These are phyloP conservation scores for Tuber borchii DNA, from an alignment of 495 filamentous ascomycete species.

Conservation along the genomic window DNA sequence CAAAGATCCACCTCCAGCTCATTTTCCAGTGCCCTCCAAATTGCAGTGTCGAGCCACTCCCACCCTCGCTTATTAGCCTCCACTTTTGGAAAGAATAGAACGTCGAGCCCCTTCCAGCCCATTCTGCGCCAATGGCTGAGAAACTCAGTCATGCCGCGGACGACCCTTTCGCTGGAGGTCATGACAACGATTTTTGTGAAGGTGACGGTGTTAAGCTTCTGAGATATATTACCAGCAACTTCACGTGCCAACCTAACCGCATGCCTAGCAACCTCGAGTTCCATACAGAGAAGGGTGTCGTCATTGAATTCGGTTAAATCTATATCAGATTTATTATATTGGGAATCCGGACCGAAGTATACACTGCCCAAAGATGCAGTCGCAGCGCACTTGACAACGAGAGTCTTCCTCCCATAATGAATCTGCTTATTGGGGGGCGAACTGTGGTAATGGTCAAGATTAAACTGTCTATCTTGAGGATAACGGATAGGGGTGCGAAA, in stretches of 20 bases:
- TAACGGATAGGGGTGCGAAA: not conserved
- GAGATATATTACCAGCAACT: constrained; percentile 5
- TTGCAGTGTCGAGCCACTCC: constrained; percentile 10
- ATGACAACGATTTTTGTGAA: constrained; percentile 21
- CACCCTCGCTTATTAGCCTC: not conserved
- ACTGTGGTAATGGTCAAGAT: not conserved
- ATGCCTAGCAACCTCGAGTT: constrained; percentile 16
- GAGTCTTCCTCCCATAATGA: constrained; percentile 3
- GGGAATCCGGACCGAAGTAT: constrained; percentile 19
- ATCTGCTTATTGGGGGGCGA: not conserved
- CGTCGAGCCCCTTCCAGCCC: constrained; percentile 1
- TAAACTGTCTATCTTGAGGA: not conserved
- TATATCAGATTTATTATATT: constrained; percentile 6
- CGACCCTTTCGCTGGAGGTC: constrained; percentile 4
- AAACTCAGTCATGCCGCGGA: constrained; percentile 14
- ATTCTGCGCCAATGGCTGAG: constrained; percentile 10
- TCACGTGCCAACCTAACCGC: constrained; percentile 9
- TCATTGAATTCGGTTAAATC: not conserved
- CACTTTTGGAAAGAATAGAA: constrained; percentile 2
- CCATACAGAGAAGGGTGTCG: not conserved
- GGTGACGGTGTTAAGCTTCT: not conserved
- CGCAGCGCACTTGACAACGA: constrained; percentile 13
- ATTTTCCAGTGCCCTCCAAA: constrained; percentile 18
- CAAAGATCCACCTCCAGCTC: constrained; percentile 26
- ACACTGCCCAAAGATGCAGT: not conserved